Conservation (phyloP, 2,329 filamentous ascomycete species). For the Talaromyces sp. region DNA sequence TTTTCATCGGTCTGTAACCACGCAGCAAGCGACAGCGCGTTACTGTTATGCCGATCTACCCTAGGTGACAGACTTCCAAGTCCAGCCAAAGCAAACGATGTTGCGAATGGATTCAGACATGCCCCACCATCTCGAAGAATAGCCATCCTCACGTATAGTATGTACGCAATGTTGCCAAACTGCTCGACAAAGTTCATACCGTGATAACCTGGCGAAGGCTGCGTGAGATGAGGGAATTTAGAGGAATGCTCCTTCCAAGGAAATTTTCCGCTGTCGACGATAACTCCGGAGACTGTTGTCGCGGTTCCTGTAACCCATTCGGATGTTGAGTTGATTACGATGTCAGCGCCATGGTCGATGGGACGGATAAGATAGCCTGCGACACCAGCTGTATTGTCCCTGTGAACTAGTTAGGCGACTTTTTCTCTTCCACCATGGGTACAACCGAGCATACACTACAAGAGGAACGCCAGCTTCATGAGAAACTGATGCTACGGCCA, state of each 20-base stretch:
- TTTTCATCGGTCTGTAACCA: constrained; percentile 73
- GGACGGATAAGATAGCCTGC: constrained; percentile 80
- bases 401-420: background rate
- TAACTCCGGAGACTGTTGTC: constrained; percentile 76
- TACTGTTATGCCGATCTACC: constrained; percentile 73
- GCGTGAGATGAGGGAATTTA: constrained; percentile 78
- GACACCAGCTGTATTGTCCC: constrained; percentile 81
- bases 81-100: constrained; percentile 72
- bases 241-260: constrained; percentile 66
- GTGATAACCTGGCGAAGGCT: constrained; percentile 80
- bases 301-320: constrained; percentile 94
- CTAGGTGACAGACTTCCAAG: constrained; percentile 76
- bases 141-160: constrained; percentile 74
- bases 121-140: constrained; percentile 74
- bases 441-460: constrained; percentile 48
- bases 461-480: constrained; percentile 62
- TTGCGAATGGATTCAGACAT: constrained; percentile 74
- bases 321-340: constrained; percentile 83
- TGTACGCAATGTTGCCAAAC: constrained; percentile 72
- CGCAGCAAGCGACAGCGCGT: constrained; percentile 67
- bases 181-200: constrained; percentile 85
- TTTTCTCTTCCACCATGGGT: background rate
- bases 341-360: constrained; percentile 82
- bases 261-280: constrained; percentile 82
- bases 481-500: constrained; percentile 74